Base-by-base conservation (phyloP, 805 yeast species). In the Scheffersomyces ergatensis region DNA sequence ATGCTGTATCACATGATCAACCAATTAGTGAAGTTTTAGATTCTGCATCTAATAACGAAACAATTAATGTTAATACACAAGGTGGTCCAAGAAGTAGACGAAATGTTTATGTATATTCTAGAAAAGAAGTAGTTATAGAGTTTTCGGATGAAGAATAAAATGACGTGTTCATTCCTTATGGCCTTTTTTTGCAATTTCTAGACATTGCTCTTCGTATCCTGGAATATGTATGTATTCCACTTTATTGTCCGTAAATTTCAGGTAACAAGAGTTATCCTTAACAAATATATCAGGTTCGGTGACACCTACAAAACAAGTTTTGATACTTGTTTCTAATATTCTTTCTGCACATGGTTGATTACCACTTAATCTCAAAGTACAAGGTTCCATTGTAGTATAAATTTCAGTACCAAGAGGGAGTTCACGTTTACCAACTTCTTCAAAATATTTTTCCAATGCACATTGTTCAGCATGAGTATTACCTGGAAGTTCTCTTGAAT, bases 391-490 rank as follows among this genome's bases (percentile, higher is more conserved):
- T 0, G 97, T 89, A 0, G 98, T 92, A 60, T 87, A 93, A 11
- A 93, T 61, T 29, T 85, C 87, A 0, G 93, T 79, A 0, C 96
- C 96, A 7, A 52, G 56, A 0, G 97, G 97, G 2, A 89, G 69
- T 2, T 63, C 65, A 3, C 48, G 34, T 51, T 44, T 40, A 9
- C 67, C 68, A 1, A 63, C 58, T 29, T 62, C 51, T 5, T 55
- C 50, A 42, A 71, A 78, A 50, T 82, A 84, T 60, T 93, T 93
- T 24, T 82, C 85, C 42, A 93, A 57, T 0, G 97, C 97, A 67
- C 95, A 85, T 58, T 93, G 97, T 55, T 93, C 99, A 3, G 99
- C 99, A 60, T 92, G 99, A 0, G 99, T 92, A 61, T 92, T 93
- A 0, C 98, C 99, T 15, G 84, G 86, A 2, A 90, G 66, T 60